Conservation (phyloP, 345 rosid genomes). For the Toxicodendron radicans region DNA sequence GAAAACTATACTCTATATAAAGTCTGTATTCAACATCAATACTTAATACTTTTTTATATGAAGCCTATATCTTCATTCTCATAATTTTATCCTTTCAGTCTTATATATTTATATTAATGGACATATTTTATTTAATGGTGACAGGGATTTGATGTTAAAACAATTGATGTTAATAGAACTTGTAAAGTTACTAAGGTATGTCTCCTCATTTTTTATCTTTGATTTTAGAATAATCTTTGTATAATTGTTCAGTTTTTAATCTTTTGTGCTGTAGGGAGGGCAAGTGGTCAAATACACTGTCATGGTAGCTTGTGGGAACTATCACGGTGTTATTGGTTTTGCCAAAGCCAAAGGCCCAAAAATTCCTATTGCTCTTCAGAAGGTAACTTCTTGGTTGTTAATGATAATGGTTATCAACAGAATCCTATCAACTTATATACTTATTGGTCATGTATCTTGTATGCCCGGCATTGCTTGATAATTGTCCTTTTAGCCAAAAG, state of each 20-base stretch:
- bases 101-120: slow-evolving; percentile 10
- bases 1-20: not conserved
- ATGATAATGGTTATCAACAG: not conserved
- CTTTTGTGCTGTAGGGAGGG: slow-evolving; percentile 55
- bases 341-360: slow-evolving; percentile 89
- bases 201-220: slow-evolving; percentile 11
- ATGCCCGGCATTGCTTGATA: not conserved
- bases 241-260: slow-evolving; percentile 18
- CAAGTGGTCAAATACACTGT: slow-evolving; percentile 79
- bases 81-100: slow-evolving; percentile 5
- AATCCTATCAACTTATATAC: not conserved
- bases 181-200: slow-evolving; percentile 92
- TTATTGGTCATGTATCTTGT: not conserved
- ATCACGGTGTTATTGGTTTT: slow-evolving; percentile 83
- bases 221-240: slow-evolving; percentile 1
- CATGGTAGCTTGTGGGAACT: slow-evolving; percentile 85
- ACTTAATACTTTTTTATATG: not conserved
- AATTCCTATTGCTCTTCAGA: slow-evolving; percentile 77
- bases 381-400: slow-evolving; percentile 42
- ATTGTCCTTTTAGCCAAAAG: not conserved
- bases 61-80: not conserved
- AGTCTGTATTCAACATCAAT: not conserved
- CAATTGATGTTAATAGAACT: slow-evolving; percentile 85
- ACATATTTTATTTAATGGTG: slow-evolving; percentile 8
- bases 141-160: slow-evolving; percentile 91